Evolutionary conservation across 2,329 filamentous ascomycete species (phyloP).

Genomic region (Fusarium sp.): DNA sequence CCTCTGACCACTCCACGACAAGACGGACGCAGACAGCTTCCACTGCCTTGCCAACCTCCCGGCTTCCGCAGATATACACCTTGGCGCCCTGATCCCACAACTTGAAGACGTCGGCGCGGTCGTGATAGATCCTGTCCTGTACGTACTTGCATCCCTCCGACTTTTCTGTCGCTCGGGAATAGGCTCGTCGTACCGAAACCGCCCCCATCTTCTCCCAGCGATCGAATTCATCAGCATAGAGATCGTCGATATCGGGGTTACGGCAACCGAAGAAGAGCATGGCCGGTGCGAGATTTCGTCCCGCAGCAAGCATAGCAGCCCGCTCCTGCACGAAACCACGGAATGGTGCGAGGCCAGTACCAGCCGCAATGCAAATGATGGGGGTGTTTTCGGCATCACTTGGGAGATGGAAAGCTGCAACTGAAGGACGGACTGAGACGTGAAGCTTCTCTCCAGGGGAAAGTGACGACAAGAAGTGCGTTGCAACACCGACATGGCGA

Average conservation of each 20-base stretch:
- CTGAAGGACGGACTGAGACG: slow-evolving; percentile 61
- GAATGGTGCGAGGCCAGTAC: slow-evolving; percentile 72
- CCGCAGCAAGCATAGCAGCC: slow-evolving; percentile 61
- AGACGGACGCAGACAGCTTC: slow-evolving; percentile 54
- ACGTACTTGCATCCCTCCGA: slow-evolving; percentile 63
- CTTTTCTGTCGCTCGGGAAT: slow-evolving; percentile 52
- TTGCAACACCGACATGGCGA: slow-evolving; percentile 69
- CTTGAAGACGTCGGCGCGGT: slow-evolving; percentile 50
- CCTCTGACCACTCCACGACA: slow-evolving; percentile 47
- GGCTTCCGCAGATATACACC: slow-evolving; percentile 74
- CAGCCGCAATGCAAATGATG: slow-evolving; percentile 64
- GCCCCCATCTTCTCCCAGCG: slow-evolving; percentile 63
- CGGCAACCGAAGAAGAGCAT: slow-evolving; percentile 76
- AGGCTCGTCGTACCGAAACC: slow-evolving; percentile 72
- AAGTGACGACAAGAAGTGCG: slow-evolving; percentile 68
- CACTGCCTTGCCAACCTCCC: slow-evolving; percentile 61
- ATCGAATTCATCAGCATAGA: slow-evolving; percentile 70
- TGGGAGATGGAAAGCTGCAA: slow-evolving; percentile 64
- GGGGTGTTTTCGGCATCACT: slow-evolving; percentile 58
- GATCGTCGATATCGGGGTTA: slow-evolving; percentile 63
- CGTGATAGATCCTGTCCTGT: slow-evolving; percentile 56
- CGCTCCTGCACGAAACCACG: slow-evolving; percentile 73
- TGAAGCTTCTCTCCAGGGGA: slow-evolving; percentile 57
- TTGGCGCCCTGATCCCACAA: slow-evolving; percentile 61
- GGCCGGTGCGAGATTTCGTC: slow-evolving; percentile 67